phyloP scores from a whole-genome alignment of 441 rosid genomes.

The Gossypium gossypioides region DNA sequence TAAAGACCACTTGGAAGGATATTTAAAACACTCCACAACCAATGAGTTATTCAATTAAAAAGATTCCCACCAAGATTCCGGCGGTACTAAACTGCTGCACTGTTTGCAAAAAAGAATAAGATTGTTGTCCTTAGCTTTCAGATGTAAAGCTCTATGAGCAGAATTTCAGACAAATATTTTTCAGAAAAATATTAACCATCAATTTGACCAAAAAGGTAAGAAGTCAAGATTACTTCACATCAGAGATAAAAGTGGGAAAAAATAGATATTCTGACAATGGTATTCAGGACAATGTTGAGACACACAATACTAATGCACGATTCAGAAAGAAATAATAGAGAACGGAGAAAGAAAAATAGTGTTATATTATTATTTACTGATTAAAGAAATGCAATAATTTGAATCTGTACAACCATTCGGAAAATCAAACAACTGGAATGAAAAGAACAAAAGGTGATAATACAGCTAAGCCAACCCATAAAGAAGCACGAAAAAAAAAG shows the following conservation, averaged over 20 bases:
- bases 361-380: neutral
- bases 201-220: neutral
- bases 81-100: neutral
- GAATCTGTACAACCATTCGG: neutral
- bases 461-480: neutral
- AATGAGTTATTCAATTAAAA: neutral
- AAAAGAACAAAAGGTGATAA: neutral
- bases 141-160: neutral
- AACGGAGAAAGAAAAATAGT: neutral
- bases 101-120: neutral
- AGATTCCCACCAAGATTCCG: neutral
- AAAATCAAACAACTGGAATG: neutral
- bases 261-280: neutral
- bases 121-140: neutral
- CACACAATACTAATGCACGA: neutral
- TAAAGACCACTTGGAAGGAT: neutral
- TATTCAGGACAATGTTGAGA: neutral
- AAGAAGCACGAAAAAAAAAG: neutral
- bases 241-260: neutral
- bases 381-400: neutral
- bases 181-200: neutral
- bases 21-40: neutral
- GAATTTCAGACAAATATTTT: neutral
- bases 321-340: neutral
- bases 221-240: neutral